A percentile compares a stretch with the other conserved stretches of the same genome.
Conservation (phyloP, 108 stramenopile genomes). For the Bacterosira constricta region DNA sequence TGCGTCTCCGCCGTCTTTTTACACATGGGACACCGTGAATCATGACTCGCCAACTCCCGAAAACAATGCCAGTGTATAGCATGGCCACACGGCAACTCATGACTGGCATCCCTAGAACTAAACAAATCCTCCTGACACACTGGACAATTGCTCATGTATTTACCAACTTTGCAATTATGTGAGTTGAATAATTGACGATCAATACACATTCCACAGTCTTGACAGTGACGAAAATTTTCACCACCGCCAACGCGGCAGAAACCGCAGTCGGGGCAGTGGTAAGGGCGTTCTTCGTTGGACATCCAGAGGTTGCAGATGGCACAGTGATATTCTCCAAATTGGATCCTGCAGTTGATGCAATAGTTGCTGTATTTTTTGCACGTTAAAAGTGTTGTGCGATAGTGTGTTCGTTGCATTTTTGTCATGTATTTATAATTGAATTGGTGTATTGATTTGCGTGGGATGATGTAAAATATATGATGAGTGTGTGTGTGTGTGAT, state of each 20-base stretch:
- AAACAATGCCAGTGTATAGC: slow-evolving; percentile 92
- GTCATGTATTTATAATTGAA: no score
- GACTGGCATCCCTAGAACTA: slow-evolving; percentile 68
- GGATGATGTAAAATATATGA: no score
- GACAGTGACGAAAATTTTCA: slow-evolving; percentile 86
- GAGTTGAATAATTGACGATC: slow-evolving; percentile 71
- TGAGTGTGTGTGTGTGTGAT: no score
- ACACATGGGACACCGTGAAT: slow-evolving; percentile 84
- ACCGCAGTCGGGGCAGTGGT: slow-evolving; percentile 84
- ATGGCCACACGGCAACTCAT: slow-evolving; percentile 91
- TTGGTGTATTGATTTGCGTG: no score
- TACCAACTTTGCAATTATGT: slow-evolving; percentile 87
- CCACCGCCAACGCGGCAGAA: slow-evolving; percentile 89
- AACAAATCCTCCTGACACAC: slow-evolving; percentile 91
- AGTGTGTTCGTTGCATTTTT: no score
- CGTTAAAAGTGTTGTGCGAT: background rate
- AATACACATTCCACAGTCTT: slow-evolving; percentile 91
- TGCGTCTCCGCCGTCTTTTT: slow-evolving; percentile 90
- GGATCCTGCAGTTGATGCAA: slow-evolving; percentile 78
- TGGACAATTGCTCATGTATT: slow-evolving; percentile 90
- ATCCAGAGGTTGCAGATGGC: slow-evolving; percentile 89
- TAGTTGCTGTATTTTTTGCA: slow-evolving; percentile 58
- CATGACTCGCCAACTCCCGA: slow-evolving; percentile 72
- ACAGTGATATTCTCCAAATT: slow-evolving; percentile 89
- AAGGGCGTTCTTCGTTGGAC: slow-evolving; percentile 81